Conservation (phyloP, 345 rosid species). For the Combretum micranthum region DNA sequence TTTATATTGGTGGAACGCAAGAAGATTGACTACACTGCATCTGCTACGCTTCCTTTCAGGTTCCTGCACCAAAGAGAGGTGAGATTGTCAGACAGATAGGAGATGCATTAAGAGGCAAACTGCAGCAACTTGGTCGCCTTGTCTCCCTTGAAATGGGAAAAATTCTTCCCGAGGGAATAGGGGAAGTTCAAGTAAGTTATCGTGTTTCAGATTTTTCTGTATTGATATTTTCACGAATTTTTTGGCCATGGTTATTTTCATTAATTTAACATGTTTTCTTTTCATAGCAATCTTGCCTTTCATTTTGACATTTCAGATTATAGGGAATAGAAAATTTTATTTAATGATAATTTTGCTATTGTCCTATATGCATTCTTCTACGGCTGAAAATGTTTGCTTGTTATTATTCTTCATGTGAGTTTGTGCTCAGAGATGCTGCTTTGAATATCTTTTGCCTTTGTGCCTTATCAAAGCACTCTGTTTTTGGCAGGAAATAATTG, state of each 20-base stretch:
- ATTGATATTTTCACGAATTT: too few species aligned
- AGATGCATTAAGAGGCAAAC: constrained; percentile 77
- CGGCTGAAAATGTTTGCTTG: too few species aligned
- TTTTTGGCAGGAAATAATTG: constrained; percentile 80
- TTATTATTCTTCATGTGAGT: too few species aligned
- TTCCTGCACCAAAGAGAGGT: constrained; percentile 97
- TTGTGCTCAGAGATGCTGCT: too few species aligned
- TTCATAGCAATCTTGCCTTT: background rate
- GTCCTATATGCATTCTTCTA: too few species aligned
- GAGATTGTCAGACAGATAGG: constrained; percentile 95
- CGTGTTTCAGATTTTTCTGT: background rate
- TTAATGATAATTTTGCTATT: background rate
- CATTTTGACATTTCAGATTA: background rate
- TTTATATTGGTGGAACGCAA: background rate
- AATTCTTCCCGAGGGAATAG: constrained; percentile 91
- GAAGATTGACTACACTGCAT: background rate
- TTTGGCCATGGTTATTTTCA: background rate
- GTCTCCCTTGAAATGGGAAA: constrained; percentile 98
- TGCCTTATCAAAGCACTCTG: background rate
- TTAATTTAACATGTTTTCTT: background rate
- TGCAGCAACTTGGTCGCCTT: constrained; percentile 74
- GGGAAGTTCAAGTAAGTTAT: constrained; percentile 81
- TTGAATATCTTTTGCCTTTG: too few species aligned
- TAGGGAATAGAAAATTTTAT: background rate
- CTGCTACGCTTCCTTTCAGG: constrained; percentile 25